Conservation (phyloP, 1,284 basidiomycete genomes). For the Coniophora puteana region DNA sequence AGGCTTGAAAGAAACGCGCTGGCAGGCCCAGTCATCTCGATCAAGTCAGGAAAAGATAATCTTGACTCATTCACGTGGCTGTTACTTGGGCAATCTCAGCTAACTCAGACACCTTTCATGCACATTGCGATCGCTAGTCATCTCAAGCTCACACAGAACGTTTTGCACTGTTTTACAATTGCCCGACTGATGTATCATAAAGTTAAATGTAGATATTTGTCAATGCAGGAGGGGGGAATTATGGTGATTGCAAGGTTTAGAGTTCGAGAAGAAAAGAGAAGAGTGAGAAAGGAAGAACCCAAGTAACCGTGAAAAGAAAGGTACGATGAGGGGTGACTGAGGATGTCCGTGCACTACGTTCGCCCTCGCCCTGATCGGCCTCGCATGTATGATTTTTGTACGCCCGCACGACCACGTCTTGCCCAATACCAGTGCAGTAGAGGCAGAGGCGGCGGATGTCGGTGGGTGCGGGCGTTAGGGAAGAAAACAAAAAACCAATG, state of each 20-base stretch:
- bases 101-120: too few species aligned
- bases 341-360: conserved; percentile 38
- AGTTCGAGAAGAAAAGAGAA: conserved; percentile 1
- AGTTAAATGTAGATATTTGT: neutral
- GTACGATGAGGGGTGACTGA: conserved; percentile 20
- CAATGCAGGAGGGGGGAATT: neutral
- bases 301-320: conserved; percentile 17
- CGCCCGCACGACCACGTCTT: neutral
- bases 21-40: too few species aligned
- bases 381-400: conserved; percentile 25
- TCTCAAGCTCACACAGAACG: too few species aligned
- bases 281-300: too few species aligned
- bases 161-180: too few species aligned
- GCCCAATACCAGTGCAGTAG: conserved; percentile 10
- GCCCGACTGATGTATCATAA: neutral
- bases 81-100: too few species aligned
- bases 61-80: too few species aligned
- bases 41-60: too few species aligned
- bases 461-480: too few species aligned
- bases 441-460: conserved; percentile 10
- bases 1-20: too few species aligned
- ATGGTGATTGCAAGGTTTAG: neutral
- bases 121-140: too few species aligned
- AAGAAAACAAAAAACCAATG: conserved; percentile 1
- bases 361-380: conserved; percentile 25